These are phyloP conservation scores for Seminavis robusta DNA, from an alignment of 108 stramenopile species.

Conservation along the genomic window DNA sequence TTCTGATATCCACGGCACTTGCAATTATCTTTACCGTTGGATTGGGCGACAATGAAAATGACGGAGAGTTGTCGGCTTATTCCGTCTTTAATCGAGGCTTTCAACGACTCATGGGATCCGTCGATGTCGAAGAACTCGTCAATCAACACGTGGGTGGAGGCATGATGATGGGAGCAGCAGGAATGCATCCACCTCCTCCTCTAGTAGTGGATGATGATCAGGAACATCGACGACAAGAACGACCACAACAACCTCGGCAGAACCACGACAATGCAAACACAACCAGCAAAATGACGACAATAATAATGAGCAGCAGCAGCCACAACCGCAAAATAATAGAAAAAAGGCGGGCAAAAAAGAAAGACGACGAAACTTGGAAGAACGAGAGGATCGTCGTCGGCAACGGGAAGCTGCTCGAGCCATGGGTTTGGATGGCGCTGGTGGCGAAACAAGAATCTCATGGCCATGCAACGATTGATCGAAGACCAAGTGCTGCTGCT, in stretches of 20 bases:
- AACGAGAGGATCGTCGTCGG: conserved; percentile 59
- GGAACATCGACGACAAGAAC: not conserved
- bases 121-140: conserved; percentile 71
- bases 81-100: conserved; percentile 82
- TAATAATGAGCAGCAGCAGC: conserved; percentile 3
- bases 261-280: conserved; percentile 1
- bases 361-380: conserved; percentile 52
- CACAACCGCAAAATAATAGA: not conserved
- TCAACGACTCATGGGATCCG: conserved; percentile 61
- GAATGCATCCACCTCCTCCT: not conserved
- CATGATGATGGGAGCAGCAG: conserved; percentile 14
- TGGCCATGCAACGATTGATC: conserved; percentile 43
- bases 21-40: conserved; percentile 68
- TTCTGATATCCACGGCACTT: conserved; percentile 57
- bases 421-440: conserved; percentile 45
- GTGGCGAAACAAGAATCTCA: conserved; percentile 14
- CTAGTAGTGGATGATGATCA: conserved; percentile 2
- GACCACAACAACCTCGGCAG: conserved; percentile 6
- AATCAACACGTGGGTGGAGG: conserved; percentile 73
- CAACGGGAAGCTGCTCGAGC: conserved; percentile 76
- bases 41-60: conserved; percentile 54
- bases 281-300: conserved; percentile 9
- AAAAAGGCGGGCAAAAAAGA: conserved; percentile 65
- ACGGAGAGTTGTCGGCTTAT: conserved; percentile 68
- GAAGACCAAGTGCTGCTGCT: conserved; percentile 41